Evolutionary conservation across 257 asterid species (phyloP).

Genomic region (Osmanthus fragrans): DNA sequence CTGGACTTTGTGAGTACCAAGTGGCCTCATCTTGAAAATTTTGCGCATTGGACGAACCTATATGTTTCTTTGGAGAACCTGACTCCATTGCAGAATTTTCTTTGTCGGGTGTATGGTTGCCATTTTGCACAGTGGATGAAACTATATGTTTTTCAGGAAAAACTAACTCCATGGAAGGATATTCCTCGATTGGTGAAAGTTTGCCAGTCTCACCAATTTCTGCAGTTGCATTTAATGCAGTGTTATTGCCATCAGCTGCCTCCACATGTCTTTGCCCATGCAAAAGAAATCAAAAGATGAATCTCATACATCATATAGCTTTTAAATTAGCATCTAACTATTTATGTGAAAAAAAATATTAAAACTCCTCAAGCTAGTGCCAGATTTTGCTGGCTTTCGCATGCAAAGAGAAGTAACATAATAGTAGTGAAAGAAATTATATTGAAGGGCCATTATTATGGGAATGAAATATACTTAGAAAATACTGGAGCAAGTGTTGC

Average conservation of each 20-base stretch:
- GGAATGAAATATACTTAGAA: neutral
- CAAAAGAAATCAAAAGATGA: constrained; percentile 12
- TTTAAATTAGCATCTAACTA: no score
- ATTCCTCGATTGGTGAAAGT: constrained; percentile 23
- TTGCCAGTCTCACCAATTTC: constrained; percentile 30
- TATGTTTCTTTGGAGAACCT: constrained; percentile 26
- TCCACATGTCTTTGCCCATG: constrained; percentile 42
- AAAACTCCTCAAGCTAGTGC: neutral
- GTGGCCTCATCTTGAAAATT: constrained; percentile 33
- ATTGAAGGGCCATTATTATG: neutral
- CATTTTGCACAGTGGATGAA: constrained; percentile 24
- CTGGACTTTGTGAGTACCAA: constrained; percentile 34
- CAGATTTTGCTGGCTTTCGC: neutral
- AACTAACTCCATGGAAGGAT: constrained; percentile 12
- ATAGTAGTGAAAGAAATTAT: constrained; percentile 4
- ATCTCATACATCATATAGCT: constrained; percentile 1
- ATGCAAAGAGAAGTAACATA: constrained; percentile 7
- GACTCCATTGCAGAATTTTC: constrained; percentile 31
- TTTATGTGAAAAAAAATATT: neutral
- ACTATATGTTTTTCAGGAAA: constrained; percentile 20
- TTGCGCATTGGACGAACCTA: constrained; percentile 30
- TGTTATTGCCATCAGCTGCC: constrained; percentile 25
- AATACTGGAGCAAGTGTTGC: neutral
- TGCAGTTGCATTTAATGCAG: constrained; percentile 22
- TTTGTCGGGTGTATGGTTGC: constrained; percentile 5